Percentiles rank a stretch among this genome's conserved stretches.
These are phyloP conservation scores for Pythium coloratum DNA, from an alignment of 352 stramenopile species.

Conservation along the genomic window DNA sequence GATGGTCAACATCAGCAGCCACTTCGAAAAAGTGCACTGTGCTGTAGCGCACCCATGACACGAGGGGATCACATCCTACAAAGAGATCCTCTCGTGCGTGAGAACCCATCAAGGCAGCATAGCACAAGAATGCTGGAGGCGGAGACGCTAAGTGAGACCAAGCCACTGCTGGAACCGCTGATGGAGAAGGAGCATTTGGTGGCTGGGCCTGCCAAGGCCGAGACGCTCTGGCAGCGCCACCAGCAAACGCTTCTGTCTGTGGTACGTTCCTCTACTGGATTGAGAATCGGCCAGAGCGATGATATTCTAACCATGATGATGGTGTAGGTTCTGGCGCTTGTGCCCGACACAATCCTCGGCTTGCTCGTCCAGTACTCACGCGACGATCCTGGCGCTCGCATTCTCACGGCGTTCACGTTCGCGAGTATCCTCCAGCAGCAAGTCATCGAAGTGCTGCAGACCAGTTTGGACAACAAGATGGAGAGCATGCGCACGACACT, in stretches of 20 bases:
- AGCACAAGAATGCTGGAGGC: not conserved
- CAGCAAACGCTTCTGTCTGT: not conserved
- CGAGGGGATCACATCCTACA: not conserved
- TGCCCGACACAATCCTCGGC: constrained; percentile 22
- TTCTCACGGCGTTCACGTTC: constrained; percentile 27
- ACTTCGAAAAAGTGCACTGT: no score
- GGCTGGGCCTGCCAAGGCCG: not conserved
- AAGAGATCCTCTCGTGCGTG: not conserved
- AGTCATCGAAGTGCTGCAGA: constrained; percentile 19
- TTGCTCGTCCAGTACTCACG: constrained; percentile 25
- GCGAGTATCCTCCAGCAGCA: constrained; percentile 19
- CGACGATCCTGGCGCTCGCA: constrained; percentile 26
- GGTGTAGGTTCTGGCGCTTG: constrained; percentile 19
- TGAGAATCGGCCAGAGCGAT: no score
- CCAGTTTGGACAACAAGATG: constrained; percentile 10
- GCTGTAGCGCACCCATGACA: no score
- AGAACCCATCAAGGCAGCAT: no score
- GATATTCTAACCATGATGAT: not conserved
- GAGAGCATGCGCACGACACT: constrained; percentile 9
- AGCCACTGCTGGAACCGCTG: not conserved
- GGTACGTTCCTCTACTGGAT: not conserved
- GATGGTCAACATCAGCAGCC: no score
- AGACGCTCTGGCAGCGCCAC: not conserved
- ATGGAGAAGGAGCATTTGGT: not conserved
- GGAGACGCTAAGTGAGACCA: not conserved